phyloP scores from a whole-genome alignment of 2,329 filamentous ascomycete genomes.

The Magnaporthiopsis poae region DNA sequence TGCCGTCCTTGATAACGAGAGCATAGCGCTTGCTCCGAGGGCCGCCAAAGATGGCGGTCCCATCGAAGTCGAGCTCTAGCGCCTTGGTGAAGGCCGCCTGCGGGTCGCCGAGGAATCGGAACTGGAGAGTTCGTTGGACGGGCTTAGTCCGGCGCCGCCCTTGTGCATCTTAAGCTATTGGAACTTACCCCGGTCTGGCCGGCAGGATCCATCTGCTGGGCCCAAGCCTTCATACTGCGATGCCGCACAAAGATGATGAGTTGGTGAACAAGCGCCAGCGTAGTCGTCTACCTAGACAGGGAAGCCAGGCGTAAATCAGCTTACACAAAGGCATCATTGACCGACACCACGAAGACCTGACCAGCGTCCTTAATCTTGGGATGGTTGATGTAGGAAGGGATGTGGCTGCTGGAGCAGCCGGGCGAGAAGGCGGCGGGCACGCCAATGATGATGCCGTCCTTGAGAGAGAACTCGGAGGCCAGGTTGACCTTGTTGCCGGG shows the following conservation, averaged over 20 bases:
- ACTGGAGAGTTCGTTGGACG: conserved; percentile 35
- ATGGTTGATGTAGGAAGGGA: conserved; percentile 79
- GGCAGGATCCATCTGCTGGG: conserved; percentile 62
- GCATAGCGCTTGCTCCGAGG: conserved; percentile 81
- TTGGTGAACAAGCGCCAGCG: background rate
- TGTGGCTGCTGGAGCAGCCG: conserved; percentile 53
- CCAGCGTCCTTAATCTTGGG: conserved; percentile 69
- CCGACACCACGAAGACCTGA: conserved; percentile 77
- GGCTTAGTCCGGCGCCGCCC: background rate
- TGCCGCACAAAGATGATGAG: background rate
- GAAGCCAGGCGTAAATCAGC: conserved; percentile 22
- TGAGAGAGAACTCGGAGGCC: conserved; percentile 59
- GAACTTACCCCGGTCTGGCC: conserved; percentile 63
- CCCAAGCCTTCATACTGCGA: conserved; percentile 81
- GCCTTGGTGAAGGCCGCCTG: conserved; percentile 70
- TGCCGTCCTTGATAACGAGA: conserved; percentile 71
- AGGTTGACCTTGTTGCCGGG: conserved; percentile 88
- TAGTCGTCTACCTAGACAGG: background rate
- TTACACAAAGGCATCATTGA: conserved; percentile 93
- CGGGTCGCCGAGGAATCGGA: conserved; percentile 82
- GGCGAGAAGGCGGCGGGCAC: conserved; percentile 68
- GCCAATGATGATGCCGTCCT: conserved; percentile 73
- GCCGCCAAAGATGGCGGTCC: conserved; percentile 68
- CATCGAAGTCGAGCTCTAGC: conserved; percentile 75
- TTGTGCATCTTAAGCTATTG: background rate